Base-by-base conservation (phyloP, 495 filamentous ascomycete genomes). In the Podospora anserina region DNA sequence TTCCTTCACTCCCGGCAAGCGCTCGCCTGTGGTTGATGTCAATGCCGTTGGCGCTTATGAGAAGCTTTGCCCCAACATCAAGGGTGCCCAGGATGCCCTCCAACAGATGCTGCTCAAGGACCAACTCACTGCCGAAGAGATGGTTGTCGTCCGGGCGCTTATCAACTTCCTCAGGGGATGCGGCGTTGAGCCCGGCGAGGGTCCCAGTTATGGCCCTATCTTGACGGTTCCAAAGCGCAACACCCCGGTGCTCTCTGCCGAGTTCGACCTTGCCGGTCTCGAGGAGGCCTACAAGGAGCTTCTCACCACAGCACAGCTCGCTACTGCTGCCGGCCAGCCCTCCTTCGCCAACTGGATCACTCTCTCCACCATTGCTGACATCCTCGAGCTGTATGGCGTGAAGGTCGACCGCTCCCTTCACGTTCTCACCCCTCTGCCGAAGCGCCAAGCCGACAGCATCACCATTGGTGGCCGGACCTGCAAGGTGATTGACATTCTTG, bases 1-100 rank as follows among this genome's bases (percentile, higher is more conserved):
- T 2, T 72, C 68, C 39, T 76, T 78, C 70, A 69, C 65, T 20
- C 73, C 75, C 2, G 76, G 75, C 62, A 77, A 77, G 70, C 62
- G n/a, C 55, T 55, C 19, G 23, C 11, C 62, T 57, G 30, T 39
- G 55, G 5, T 49, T 11, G 39, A 49, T 16, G 39, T 49, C 39
- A 49, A 49, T 16, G 39, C 39, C 39, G 13, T 49, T 49, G 64
- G 61, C 39, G 30, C 64, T 3, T 64, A 67, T 49, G 72, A 66
- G 56, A 59, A 59, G 39, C 39, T 49, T 49, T 75, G 74, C 69
- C 67, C 72, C 4, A 68, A 70, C 20, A 66, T 73, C 26, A 68
- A 68, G 18, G 69, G 70, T 65, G 71, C 71, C 30, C 63, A 73
- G 61, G 58, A 65, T 16, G 69, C 73, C 18, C 63, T 71, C 11